These are phyloP conservation scores for Thelonectria rubi DNA, from an alignment of 2,329 filamentous ascomycete genomes.

Conservation along the genomic window DNA sequence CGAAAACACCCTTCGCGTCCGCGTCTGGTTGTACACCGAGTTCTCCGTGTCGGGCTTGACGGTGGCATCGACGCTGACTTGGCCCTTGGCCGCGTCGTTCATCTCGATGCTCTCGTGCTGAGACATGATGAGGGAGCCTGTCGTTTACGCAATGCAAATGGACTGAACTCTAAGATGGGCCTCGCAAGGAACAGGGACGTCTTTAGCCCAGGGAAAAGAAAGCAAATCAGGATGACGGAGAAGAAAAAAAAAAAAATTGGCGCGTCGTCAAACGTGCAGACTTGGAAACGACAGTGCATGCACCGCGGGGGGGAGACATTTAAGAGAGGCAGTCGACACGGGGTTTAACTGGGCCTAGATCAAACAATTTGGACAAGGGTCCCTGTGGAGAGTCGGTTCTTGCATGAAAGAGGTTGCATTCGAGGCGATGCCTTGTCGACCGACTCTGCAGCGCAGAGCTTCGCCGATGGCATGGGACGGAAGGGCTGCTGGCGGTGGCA, in stretches of 20 bases:
- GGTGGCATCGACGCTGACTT: slow-evolving; percentile 27
- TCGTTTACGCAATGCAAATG: not conserved
- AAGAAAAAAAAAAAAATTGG: not conserved
- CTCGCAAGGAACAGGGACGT: not conserved
- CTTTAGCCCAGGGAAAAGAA: too few species aligned
- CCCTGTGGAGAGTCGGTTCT: not conserved
- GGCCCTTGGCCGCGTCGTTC: slow-evolving; percentile 24
- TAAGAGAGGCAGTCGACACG: slow-evolving; percentile 2
- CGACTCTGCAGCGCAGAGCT: not conserved
- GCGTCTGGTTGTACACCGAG: slow-evolving; percentile 34
- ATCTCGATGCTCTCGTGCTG: slow-evolving; percentile 33
- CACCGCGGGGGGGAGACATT: not conserved
- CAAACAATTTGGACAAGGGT: too few species aligned
- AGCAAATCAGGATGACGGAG: not conserved
- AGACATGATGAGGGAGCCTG: slow-evolving; percentile 29
- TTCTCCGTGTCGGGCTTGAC: slow-evolving; percentile 20
- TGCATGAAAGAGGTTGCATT: slow-evolving; percentile 3
- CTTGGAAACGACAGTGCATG: not conserved
- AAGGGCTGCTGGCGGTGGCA: not conserved
- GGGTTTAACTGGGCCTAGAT: not conserved
- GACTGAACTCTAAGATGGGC: not conserved
- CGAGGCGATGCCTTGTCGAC: not conserved
- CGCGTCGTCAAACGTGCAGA: not conserved
- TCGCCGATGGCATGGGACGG: not conserved
- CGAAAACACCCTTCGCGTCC: slow-evolving; percentile 38